Percentiles rank a stretch among this genome's conserved stretches.
phyloP scores from a whole-genome alignment of 305 asterid genomes.

The Withania somnifera region DNA sequence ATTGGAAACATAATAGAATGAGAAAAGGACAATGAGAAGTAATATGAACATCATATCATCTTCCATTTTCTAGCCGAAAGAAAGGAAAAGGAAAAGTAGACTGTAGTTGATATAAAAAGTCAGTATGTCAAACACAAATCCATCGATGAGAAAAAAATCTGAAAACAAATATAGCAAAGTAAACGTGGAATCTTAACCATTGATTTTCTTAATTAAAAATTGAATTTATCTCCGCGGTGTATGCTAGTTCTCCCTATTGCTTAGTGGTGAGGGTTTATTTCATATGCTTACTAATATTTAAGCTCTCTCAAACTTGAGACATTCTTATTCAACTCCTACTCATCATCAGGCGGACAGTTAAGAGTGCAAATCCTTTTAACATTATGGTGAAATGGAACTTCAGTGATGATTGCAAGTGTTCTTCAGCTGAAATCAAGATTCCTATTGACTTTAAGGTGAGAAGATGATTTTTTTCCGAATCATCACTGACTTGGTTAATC shows the following conservation, averaged over 20 bases:
- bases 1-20: neutral
- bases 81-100: neutral
- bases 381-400: slow-evolving; percentile 50
- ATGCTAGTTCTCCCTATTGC: neutral
- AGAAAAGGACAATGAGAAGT: neutral
- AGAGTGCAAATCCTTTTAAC: slow-evolving; percentile 44
- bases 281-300: neutral
- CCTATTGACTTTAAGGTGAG: slow-evolving; percentile 77
- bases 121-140: neutral
- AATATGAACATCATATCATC: neutral
- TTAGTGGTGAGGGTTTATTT: neutral
- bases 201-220: neutral
- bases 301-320: neutral
- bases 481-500: neutral
- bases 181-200: neutral
- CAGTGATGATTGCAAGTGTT: slow-evolving; percentile 76
- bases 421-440: slow-evolving; percentile 35
- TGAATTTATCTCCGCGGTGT: neutral
- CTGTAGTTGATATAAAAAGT: neutral
- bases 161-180: neutral
- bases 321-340: neutral
- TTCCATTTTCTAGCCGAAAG: neutral
- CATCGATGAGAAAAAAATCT: neutral
- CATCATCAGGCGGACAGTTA: slow-evolving; percentile 57
- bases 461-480: neutral